phyloP scores from a whole-genome alignment of 1,284 basidiomycete genomes.

The Moniliophthora roreri region DNA sequence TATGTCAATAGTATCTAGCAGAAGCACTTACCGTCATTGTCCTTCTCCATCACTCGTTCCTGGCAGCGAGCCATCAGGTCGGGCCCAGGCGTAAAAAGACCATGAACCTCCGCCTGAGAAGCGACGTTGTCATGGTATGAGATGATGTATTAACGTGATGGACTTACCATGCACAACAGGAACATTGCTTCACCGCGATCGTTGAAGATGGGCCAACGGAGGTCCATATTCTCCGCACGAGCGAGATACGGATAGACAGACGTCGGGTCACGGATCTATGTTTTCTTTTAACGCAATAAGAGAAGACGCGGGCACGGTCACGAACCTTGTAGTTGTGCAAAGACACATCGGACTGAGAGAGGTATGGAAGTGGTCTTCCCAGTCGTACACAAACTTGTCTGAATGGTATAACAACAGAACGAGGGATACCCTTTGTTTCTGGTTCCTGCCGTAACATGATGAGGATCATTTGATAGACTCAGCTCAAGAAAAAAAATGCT shows the following conservation, averaged over 20 bases:
- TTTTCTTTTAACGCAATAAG: too few species aligned
- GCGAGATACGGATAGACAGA: constrained; percentile 11
- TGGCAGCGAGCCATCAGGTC: constrained; percentile 15
- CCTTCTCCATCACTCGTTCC: constrained; percentile 12
- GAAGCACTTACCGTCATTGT: constrained; percentile 4
- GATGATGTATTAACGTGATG: not conserved
- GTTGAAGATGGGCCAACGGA: constrained; percentile 15
- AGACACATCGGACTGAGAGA: constrained; percentile 14
- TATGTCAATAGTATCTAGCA: not conserved
- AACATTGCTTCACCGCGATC: constrained; percentile 15
- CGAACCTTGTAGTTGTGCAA: constrained; percentile 15
- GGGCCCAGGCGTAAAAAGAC: constrained; percentile 13
- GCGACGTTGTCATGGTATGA: not conserved
- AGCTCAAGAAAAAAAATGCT: not conserved
- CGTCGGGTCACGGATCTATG: constrained; percentile 15
- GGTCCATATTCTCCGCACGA: constrained; percentile 14
- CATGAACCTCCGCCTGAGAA: constrained; percentile 11
- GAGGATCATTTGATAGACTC: not conserved
- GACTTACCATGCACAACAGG: constrained; percentile 12
- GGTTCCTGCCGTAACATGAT: constrained; percentile 8
- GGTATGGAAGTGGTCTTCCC: constrained; percentile 13
- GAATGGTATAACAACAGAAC: constrained; percentile 11
- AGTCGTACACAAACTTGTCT: constrained; percentile 11
- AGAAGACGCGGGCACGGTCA: not conserved
- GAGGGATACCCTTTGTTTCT: constrained; percentile 13